Base-by-base conservation (phyloP, 1,284 basidiomycete species). In the Rhodotorula glutinis region DNA sequence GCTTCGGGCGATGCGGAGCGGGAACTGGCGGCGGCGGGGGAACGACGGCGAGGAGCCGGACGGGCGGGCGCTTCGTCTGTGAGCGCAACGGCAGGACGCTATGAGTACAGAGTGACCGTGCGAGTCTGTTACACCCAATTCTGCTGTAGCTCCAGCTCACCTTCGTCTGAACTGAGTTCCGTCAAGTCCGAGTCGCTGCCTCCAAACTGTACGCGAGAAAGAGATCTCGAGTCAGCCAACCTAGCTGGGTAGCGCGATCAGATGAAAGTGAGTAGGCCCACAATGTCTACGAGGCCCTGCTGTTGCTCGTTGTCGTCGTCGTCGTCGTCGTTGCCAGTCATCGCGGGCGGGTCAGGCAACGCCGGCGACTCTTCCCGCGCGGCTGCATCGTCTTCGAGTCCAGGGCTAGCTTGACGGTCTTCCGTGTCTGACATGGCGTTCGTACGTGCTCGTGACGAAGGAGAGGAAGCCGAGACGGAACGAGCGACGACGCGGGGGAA, bases 121-220 rank as follows among this genome's bases (percentile, higher is more conserved):
- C 3, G 25, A 17, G 29, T 29, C 4, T 19, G 3, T 3, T 23
- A 2, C 14, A 25, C n/a, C 49, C 49, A 38, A 38, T 38, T 14
- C 11, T 16, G 25, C 49, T 10, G 13, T 7, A 8, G n/a, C 27
- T 16, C n/a, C 21, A 33, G 43, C 65, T 21, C 17, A 63, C 61
- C 56, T 10, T 59, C 13, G 40, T 64, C 64, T 54, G 29, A 62
- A 61, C 9, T 66, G 7, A 67, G 51, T 0, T 70, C 71, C 38
- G 64, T 60, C 53, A 69, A 29, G 16, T 69, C 67, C 10, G 66
- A 68, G 44, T 69, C 67, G 9, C 57, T 57, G 11, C 60, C 65
- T 21, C 49, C 68, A 25, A 70, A 70, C 68, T 70, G 68, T 8
- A 25, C n/a, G n/a, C 7, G 11, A 10, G 10, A 5, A 9, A 27